Evolutionary conservation across 306 rosid genomes (phyloP), one percentile per base, ranked within the genome.

Genomic region (Benincasa hispida): DNA sequence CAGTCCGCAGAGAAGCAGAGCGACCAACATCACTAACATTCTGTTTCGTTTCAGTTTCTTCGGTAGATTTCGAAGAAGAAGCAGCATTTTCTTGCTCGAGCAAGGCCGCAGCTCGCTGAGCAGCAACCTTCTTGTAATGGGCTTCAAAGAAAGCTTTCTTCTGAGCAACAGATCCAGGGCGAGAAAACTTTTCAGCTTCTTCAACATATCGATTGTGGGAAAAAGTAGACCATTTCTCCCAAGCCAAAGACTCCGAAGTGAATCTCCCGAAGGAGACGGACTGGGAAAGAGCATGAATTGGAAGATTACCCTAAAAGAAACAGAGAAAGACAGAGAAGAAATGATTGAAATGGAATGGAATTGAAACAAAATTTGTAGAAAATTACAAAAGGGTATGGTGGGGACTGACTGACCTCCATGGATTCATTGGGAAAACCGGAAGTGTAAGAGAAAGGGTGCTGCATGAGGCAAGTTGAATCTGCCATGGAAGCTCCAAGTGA

Each of bases 111-210:
- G 89, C 89, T 58, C 87, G 87, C 62, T 91, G 91, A 83, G 98
- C 97, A 22, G 98, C 98, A 41, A 94, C 76, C 61, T 88, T 94
- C 86, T 86, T 94, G 89, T 94, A 94, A 77, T 94, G 98, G 65
- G 97, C 98, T 87, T 94, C 98, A 85, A 94, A 94, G 90, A 94
- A 94, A 57, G 98, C 98, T 77, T 94, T 94, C 88, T 94, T 94
- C 85, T 91, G 97, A 1, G 98, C 98, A 53, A 94, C 98, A 14
- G 98, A 90, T 19, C 98, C 98, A 0, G 97, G 97, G 11, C 82
- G 82, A 10, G 98, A 82, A 69, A 32, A 85, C 86, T 88, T 85
- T 88, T 94, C 97, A 0, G 98, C 98, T 81, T 94, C 98, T 81
- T 94, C 98, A 0, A 94, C 98, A 3, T 94, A 92, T 48, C 96